Base-by-base conservation (phyloP, 2,329 filamentous ascomycete genomes). In the Alternaria gansuensis region DNA sequence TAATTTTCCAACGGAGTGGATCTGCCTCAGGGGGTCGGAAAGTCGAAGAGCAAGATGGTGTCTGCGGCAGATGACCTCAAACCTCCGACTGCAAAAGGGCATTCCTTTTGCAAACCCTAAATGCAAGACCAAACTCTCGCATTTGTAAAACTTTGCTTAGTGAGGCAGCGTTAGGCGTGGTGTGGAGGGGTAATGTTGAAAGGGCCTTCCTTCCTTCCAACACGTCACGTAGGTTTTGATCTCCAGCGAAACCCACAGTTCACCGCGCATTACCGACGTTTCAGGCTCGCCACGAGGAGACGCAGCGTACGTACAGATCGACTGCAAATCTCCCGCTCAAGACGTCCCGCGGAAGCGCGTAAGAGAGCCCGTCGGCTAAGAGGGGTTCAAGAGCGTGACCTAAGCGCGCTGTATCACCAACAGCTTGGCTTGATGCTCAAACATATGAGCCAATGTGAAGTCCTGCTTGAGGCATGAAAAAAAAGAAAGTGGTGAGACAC, bases 291-390 rank as follows among this genome's bases (percentile, higher is more conserved):
- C 53, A 63, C 57, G 53, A 60, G 51, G 57, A 36, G 50, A 57
- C 23, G 57, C 40, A 40, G 53, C 40, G 29, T 48, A 31, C 50
- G 57, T 53, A 60, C 53, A 45, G 57, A 60, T 63, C 57, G 44
- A 51, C 50, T 57, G 60, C 57, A 54, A 63, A 60, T 60, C 60
- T 63, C 60, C 57, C 60, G 60, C 60, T 45, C 58, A 51, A 51
- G 39, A 51, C 53, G 57, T 31, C 51, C 56, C 37, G 31, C 45
- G 39, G 51, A 45, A 44, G 51, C 50, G 50, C 51, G 59, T 44
- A 56, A 31, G 55, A 29, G 40, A 34, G 31, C 44, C 23, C 33
- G 54, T 56, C 53, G 57, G 57, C 40, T 51, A 44, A 46, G 36
- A 43, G 11, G 33, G 14, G 26, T 23, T 56, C 34, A 34, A 51